phyloP scores from a whole-genome alignment of 768 basidiomycete genomes.

The Leucosporidium yakuticum region DNA sequence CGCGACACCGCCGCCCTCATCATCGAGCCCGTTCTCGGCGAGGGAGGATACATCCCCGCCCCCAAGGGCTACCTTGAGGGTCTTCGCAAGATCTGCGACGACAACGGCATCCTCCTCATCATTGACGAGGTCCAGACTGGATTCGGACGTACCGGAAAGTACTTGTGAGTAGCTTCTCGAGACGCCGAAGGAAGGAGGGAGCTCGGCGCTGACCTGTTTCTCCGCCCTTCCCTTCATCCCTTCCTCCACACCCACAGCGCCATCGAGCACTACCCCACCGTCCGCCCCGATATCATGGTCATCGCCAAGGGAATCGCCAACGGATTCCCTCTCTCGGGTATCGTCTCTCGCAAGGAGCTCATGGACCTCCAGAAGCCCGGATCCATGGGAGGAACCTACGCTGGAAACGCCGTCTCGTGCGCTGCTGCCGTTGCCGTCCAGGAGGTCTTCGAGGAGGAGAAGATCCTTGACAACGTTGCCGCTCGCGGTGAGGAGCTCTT shows the following conservation, averaged over 20 bases:
- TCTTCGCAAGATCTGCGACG: slow-evolving; percentile 75
- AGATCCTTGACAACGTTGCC: slow-evolving; percentile 72
- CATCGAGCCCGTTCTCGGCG: slow-evolving; percentile 86
- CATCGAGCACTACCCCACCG: slow-evolving; percentile 68
- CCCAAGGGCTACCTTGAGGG: slow-evolving; percentile 72
- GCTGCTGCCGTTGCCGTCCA: slow-evolving; percentile 81
- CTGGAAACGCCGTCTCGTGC: slow-evolving; percentile 85
- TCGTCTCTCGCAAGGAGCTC: slow-evolving; percentile 70
- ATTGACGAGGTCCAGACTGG: slow-evolving; percentile 66
- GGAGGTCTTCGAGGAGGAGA: slow-evolving; percentile 70
- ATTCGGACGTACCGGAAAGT: slow-evolving; percentile 77
- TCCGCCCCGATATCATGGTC: slow-evolving; percentile 79
- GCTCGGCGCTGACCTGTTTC: neutral
- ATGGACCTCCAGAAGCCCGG: slow-evolving; percentile 73
- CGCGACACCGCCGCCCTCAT: slow-evolving; percentile 87
- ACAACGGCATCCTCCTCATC: slow-evolving; percentile 75
- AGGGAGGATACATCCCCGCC: slow-evolving; percentile 91
- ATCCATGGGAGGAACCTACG: slow-evolving; percentile 75
- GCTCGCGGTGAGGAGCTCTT: slow-evolving; percentile 72
- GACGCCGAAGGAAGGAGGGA: neutral
- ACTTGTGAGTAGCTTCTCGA: slow-evolving; percentile 49
- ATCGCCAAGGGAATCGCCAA: slow-evolving; percentile 89
- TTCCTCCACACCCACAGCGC: slow-evolving; percentile 38
- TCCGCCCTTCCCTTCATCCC: no score
- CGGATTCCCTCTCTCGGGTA: slow-evolving; percentile 86